Evolutionary conservation across 768 basidiomycete genomes (phyloP), one percentile per base, ranked within the genome.

Genomic region (Podaxis sp.): DNA sequence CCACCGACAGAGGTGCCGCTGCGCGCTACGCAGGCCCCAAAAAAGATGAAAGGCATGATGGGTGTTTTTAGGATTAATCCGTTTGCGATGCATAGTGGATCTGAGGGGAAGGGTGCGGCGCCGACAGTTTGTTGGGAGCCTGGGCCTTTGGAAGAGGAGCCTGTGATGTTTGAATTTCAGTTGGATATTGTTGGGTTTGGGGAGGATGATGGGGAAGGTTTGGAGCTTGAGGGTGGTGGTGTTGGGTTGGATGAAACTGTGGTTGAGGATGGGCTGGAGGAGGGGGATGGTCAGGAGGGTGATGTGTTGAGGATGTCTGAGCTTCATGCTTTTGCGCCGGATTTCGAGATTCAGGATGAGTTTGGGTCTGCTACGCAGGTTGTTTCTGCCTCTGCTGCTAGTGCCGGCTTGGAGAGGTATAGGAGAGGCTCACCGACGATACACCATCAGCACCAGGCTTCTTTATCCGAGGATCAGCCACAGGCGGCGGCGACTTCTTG

Each of bases 11-110:
- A 86, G 69, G 89, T 90, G 1, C 89, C 90, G 7, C 80, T 90
- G 13, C 88, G 90, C 51, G 90, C 90, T 7, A 91, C 88, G 0
- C 87, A 90, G 68, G 90, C 89, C 1, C 80, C 82, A 64, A 80
- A 82, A 51, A 80, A 83, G 49, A 91, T 91, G 90, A 83, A 87
- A 58, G 76, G 77, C 53, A 86, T 91, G 85, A 93, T 93, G 90
- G 84, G 84, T 48, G 84, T 87, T 22, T 90, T 92, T 72, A 82
- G 90, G 7, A 80, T 91, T 67, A 88, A 91, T 72, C 89, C 89
- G 0, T 92, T 92, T 67, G 82, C 89, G 24, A 84, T 87, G 76
- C 85, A 89, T 66, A 84, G 64, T 44, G 64, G 60, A 0, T 53
- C 52, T 4, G 59, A 56, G 30, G 64, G 58, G 15, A 64, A 55